Evolutionary conservation across 2,329 filamentous ascomycete species (phyloP).

Genomic region (Fusarium udum): DNA sequence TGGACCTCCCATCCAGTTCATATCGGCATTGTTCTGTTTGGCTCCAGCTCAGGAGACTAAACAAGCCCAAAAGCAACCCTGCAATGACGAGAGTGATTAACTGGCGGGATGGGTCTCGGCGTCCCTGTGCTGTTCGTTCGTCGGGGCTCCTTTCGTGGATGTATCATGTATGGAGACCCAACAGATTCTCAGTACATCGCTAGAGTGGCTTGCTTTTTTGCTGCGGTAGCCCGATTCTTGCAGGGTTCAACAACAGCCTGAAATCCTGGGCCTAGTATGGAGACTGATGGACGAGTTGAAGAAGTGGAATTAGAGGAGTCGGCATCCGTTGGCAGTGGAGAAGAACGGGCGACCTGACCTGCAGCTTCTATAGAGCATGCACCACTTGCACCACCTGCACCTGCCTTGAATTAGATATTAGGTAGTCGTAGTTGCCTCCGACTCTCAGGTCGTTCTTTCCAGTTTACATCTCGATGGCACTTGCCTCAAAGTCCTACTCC

Average conservation of each 20-base stretch:
- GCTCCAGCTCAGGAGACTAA: neutral
- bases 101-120: constrained; percentile 11
- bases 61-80: constrained; percentile 28
- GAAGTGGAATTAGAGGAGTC: constrained; percentile 27
- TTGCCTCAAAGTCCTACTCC: constrained; percentile 6
- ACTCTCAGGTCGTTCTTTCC: neutral
- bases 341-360: constrained; percentile 18
- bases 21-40: constrained; percentile 23
- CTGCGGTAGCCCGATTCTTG: constrained; percentile 35
- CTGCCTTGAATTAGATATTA: constrained; percentile 2
- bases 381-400: neutral
- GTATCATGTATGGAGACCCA: constrained; percentile 28
- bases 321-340: constrained; percentile 23
- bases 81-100: constrained; percentile 13
- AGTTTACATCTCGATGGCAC: constrained; percentile 9
- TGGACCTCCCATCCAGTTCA: constrained; percentile 3
- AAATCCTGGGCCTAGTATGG: constrained; percentile 15
- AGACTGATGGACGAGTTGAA: neutral
- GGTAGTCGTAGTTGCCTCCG: neutral
- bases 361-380: constrained; percentile 1
- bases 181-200: constrained; percentile 18
- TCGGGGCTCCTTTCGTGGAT: neutral
- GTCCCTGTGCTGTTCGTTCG: constrained; percentile 10
- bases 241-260: constrained; percentile 34
- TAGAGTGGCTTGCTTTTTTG: constrained; percentile 36